Evolutionary conservation across 768 basidiomycete species (phyloP).

Genomic region (Tylopilus plumbeoviolaceoides): DNA sequence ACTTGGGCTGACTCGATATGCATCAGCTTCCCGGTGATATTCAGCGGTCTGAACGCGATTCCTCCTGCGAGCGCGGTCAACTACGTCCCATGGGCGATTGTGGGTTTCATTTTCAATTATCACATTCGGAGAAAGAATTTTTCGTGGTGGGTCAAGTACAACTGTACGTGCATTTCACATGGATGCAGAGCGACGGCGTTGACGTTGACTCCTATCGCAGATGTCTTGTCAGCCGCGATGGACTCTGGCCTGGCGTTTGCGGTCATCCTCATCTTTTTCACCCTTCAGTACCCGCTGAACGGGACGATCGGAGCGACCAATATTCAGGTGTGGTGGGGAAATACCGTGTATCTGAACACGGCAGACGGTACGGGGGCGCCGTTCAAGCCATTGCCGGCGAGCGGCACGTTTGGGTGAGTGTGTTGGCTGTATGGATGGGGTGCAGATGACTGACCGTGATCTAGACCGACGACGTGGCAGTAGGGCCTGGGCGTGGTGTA

Average conservation of each 20-base stretch:
- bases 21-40: conserved; percentile 42
- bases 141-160: conserved; percentile 65
- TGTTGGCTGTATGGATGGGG: background rate
- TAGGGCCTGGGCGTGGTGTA: background rate
- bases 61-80: conserved; percentile 66
- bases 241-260: conserved; percentile 66
- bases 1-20: background rate
- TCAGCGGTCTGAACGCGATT: conserved; percentile 56
- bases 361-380: conserved; percentile 14
- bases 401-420: conserved; percentile 29
- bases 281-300: conserved; percentile 60
- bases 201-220: conserved; percentile 17
- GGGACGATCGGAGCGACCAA: conserved; percentile 53
- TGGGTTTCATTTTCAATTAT: conserved; percentile 65
- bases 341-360: conserved; percentile 36
- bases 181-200: no score
- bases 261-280: conserved; percentile 54
- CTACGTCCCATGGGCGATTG: conserved; percentile 63
- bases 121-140: conserved; percentile 55
- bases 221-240: conserved; percentile 68
- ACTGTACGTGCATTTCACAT: conserved; percentile 39
- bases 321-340: conserved; percentile 71
- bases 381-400: conserved; percentile 7
- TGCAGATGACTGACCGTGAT: background rate
- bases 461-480: background rate